Base-by-base conservation (phyloP, 2,329 filamentous ascomycete genomes). In the Neofusicoccum cordaticola region DNA sequence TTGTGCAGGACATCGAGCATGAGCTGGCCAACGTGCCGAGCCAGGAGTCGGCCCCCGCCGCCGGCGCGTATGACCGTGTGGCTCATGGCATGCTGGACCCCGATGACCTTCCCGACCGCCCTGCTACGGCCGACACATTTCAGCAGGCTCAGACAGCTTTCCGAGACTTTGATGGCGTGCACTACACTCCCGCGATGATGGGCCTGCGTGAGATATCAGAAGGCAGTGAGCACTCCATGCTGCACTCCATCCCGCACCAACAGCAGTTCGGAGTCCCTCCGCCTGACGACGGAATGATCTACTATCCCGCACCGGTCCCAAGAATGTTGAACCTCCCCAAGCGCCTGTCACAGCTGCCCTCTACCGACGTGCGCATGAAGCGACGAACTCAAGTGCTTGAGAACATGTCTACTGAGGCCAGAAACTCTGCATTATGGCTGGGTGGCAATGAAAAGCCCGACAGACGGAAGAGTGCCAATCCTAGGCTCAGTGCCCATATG, bases 271-370 rank as follows among this genome's bases (percentile, higher is more conserved):
- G 67, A 12, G 69, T 68, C 5, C 86, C 86, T 1, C 81, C 84
- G 31, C 89, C 89, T 1, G 89, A 87, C 4, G 87, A 94, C 69
- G 83, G 88, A 70, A 97, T 98, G 91, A 87, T 97, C 9, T 98
- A 90, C 78, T 99, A 99, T 75, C 95, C 95, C 13, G 95, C 95
- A 2, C 93, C 92, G 1, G 95, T 99, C 2, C 95, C 95, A 2
- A 89, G 90, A 67, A 93, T 96, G 88, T 84, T 99, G 65, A 98
- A 97, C 71, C 81, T 99, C 12, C 95, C 95, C 0, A 92, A 93
- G 50, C 91, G 92, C 71, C 80, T 98, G 58, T 96, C 93, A 0
- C 91, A 89, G 71, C 84, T 88, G 61, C 87, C 90, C 8, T 85
- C 89, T 62, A 79, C 85, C 2, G 79, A 83, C 9, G 83, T 88